These are phyloP conservation scores for Jasminum sambac DNA, from an alignment of 257 asterid species.

Conservation along the genomic window DNA sequence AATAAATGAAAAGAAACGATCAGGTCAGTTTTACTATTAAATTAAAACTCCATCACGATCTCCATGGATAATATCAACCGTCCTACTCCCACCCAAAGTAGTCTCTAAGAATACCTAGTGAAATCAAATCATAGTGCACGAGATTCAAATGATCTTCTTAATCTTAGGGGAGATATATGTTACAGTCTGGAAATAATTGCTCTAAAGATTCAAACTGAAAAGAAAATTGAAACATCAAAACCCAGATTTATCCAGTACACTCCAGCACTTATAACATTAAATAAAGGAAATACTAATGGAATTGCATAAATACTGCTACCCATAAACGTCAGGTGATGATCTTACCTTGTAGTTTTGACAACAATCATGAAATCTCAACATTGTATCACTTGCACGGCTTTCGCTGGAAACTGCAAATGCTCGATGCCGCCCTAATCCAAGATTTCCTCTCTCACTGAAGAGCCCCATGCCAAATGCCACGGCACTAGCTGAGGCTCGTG, in stretches of 20 bases:
- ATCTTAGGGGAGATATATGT: background rate
- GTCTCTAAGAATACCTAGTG: background rate
- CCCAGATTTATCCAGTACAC: background rate
- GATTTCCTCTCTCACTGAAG: constrained; percentile 76
- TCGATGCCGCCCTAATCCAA: constrained; percentile 83
- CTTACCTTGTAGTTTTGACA: constrained; percentile 94
- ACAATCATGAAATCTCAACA: constrained; percentile 93
- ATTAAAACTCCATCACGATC: background rate
- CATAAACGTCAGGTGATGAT: constrained; percentile 12
- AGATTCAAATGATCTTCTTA: constrained; percentile 4
- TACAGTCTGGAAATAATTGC: background rate
- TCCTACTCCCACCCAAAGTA: background rate
- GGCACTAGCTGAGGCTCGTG: constrained; percentile 98
- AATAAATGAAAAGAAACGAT: background rate
- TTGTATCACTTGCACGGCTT: constrained; percentile 92
- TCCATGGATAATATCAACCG: background rate
- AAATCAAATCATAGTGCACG: background rate
- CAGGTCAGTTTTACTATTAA: background rate
- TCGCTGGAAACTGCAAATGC: constrained; percentile 95
- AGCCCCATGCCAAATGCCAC: constrained; percentile 99
- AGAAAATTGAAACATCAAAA: background rate
- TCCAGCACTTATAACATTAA: background rate
- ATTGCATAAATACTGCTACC: constrained; percentile 10
- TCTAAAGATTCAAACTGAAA: background rate
- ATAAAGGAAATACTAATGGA: constrained; percentile 15